Percentiles rank a stretch among this genome's conserved stretches.
Evolutionary conservation across 139 green algal genomes (phyloP).

Genomic region (Picochlorum costavermella): DNA sequence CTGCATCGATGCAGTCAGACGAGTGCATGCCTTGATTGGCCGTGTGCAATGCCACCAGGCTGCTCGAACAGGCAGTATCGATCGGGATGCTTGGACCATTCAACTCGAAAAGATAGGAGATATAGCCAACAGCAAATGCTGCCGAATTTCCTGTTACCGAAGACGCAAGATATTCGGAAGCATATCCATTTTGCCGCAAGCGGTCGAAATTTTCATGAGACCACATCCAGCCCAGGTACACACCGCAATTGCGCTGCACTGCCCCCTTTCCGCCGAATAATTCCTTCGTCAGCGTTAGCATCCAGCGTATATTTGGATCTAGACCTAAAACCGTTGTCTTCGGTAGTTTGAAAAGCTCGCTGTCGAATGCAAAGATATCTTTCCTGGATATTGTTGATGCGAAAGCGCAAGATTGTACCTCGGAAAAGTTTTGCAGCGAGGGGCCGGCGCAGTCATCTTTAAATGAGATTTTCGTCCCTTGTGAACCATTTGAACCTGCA

Average conservation of each 20-base stretch:
- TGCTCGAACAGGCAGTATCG: slow-evolving; percentile 55
- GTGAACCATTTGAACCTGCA: neutral
- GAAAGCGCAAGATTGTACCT: too few relatives aligned
- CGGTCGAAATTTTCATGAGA: slow-evolving; percentile 26
- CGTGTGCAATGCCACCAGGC: slow-evolving; percentile 37
- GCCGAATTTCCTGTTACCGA: slow-evolving; percentile 34
- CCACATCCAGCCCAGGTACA: slow-evolving; percentile 45
- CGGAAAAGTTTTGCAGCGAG: too few relatives aligned
- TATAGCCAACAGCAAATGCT: slow-evolving; percentile 36
- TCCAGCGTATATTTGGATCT: slow-evolving; percentile 64
- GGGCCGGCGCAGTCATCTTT: too few relatives aligned
- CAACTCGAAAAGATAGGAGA: slow-evolving; percentile 42
- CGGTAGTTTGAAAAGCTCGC: slow-evolving; percentile 45
- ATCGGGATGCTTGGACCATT: slow-evolving; percentile 36
- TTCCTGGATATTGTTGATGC: too few relatives aligned
- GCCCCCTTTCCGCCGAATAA: slow-evolving; percentile 15
- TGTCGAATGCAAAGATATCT: slow-evolving; percentile 44
- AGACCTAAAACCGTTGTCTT: slow-evolving; percentile 43
- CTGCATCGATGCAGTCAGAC: neutral
- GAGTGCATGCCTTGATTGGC: slow-evolving; percentile 19
- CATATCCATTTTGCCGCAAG: slow-evolving; percentile 6
- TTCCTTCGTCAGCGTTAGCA: slow-evolving; percentile 48
- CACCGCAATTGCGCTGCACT: slow-evolving; percentile 1
- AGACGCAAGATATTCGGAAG: slow-evolving; percentile 9
- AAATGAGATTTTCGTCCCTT: too few relatives aligned